These are phyloP conservation scores for Ampelocalamus luodianensis DNA, from an alignment of 176 grass and related monocot species.

Conservation along the genomic window DNA sequence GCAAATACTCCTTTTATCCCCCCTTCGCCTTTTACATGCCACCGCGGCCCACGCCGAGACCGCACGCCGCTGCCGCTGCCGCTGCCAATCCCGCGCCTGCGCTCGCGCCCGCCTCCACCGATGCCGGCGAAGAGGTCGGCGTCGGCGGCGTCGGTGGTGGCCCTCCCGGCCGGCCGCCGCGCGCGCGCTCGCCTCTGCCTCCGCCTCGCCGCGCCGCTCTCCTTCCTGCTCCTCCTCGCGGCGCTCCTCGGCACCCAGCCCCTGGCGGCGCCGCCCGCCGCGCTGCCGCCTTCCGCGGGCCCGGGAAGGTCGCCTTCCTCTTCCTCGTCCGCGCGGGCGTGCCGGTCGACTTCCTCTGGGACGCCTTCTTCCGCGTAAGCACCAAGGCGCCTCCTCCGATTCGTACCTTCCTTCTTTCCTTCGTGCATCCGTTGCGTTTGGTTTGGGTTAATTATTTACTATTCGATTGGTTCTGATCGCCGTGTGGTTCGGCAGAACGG, in stretches of 20 bases:
- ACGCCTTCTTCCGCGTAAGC: conserved; percentile 86
- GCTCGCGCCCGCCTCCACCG: not conserved
- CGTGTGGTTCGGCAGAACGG: conserved; percentile 60
- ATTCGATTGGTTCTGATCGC: conserved; percentile 33
- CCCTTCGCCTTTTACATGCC: conserved; percentile 29
- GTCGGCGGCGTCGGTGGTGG: conserved; percentile 23
- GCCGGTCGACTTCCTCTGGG: conserved; percentile 96
- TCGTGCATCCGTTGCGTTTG: not conserved
- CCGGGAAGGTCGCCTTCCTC: conserved; percentile 82
- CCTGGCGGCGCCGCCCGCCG: not conserved
- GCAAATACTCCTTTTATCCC: no score
- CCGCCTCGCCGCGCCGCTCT: conserved; percentile 64
- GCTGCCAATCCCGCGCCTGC: not conserved
- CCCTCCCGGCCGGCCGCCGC: conserved; percentile 43
- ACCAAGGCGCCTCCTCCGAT: not conserved
- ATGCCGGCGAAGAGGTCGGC: conserved; percentile 67
- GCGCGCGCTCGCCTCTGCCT: conserved; percentile 62
- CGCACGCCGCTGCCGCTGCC: not conserved
- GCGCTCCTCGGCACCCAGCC: conserved; percentile 58
- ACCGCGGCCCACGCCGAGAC: conserved; percentile 25
- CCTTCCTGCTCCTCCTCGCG: conserved; percentile 60
- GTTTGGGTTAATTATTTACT: not conserved
- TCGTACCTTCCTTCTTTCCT: not conserved
- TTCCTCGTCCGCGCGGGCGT: conserved; percentile 79
- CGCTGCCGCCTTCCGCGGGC: conserved; percentile 31